Evolutionary conservation across 2,329 filamentous ascomycete species (phyloP), one percentile per base, ranked within the genome.

Genomic region (Berkeleyomyces rouxiae): DNA sequence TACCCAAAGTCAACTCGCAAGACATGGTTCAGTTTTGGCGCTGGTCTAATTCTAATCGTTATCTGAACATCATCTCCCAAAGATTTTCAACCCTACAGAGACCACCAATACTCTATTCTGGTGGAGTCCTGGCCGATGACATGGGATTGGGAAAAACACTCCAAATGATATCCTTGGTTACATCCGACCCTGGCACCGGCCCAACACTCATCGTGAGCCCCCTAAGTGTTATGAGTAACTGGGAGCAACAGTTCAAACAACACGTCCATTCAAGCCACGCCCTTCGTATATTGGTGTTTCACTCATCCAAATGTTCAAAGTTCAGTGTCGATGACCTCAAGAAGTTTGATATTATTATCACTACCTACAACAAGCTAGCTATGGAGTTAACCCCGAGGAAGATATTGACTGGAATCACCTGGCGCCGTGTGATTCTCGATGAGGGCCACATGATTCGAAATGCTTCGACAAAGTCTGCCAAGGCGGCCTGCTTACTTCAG

Each of bases 141-240:
- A 96, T 96, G 91, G 90, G 90, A 3, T 74, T 96, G 4, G 90
- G 90, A 33, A 95, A 95, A 75, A 96, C 90, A 0, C 78, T 96
- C 7, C 87, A 95, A 70, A 80, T 90, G 58, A 92, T 96, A 67
- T 87, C 88, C 61, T 74, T 95, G 43, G 85, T 96, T 62, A 74
- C 91, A 59, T 76, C 76, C 3, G 78, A 77, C 4, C 74, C 74
- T 31, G 74, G 75, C 0, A 70, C 76, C 2, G 83, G 82, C 3
- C 76, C 84, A 1, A 95, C 89, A 0, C 77, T 96, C 31, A 91
- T 96, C 61, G 78, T 95, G 62, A 84, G 88, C 0, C 90, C 90
- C 0, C 80, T 95, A 4, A 86, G 85, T 60, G 89, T 95, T 23
- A 91, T 95, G 87, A 90, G 86, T 69, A 95, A 95, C 68, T 96